These are phyloP conservation scores for Clitopilus hobsonii DNA, from an alignment of 768 basidiomycete species.

Conservation along the genomic window DNA sequence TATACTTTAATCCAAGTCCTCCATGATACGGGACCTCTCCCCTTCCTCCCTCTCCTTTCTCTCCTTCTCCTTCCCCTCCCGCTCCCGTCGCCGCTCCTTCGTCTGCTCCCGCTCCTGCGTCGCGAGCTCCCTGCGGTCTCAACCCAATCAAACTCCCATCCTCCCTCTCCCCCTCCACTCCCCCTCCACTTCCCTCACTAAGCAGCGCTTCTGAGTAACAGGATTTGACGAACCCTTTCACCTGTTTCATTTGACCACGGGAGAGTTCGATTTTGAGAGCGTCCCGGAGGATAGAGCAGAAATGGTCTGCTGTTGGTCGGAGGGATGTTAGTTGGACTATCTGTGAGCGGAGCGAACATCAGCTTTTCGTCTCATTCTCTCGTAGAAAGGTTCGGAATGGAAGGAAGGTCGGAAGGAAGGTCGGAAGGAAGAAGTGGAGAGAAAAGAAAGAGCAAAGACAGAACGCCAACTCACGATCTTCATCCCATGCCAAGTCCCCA, in stretches of 20 bases:
- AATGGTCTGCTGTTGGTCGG: conserved; percentile 88
- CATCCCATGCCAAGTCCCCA: conserved; percentile 91
- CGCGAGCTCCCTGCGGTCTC: too few species aligned
- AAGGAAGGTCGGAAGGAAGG: too few species aligned
- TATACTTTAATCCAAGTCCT: conserved; percentile 77
- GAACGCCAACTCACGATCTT: conserved; percentile 67
- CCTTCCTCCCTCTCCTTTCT: not conserved
- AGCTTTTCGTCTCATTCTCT: too few species aligned
- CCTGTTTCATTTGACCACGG: conserved; percentile 87
- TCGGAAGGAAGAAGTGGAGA: too few species aligned
- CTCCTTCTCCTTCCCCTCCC: too few species aligned
- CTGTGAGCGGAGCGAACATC: too few species aligned
- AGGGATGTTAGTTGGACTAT: conserved; percentile 92
- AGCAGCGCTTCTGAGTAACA: conserved; percentile 93
- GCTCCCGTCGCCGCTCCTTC: not conserved
- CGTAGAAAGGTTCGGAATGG: too few species aligned
- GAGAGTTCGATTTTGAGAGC: conserved; percentile 87
- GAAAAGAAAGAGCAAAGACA: not conserved
- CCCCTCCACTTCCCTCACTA: conserved; percentile 45
- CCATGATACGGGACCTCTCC: conserved; percentile 63
- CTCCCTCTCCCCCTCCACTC: conserved; percentile 61
- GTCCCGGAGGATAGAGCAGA: conserved; percentile 85
- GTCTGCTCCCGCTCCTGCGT: too few species aligned
- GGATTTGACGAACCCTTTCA: conserved; percentile 87
- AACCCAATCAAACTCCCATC: conserved; percentile 60